Evolutionary conservation across 495 filamentous ascomycete species (phyloP).

Genomic region (Apiosordaria backusii): DNA sequence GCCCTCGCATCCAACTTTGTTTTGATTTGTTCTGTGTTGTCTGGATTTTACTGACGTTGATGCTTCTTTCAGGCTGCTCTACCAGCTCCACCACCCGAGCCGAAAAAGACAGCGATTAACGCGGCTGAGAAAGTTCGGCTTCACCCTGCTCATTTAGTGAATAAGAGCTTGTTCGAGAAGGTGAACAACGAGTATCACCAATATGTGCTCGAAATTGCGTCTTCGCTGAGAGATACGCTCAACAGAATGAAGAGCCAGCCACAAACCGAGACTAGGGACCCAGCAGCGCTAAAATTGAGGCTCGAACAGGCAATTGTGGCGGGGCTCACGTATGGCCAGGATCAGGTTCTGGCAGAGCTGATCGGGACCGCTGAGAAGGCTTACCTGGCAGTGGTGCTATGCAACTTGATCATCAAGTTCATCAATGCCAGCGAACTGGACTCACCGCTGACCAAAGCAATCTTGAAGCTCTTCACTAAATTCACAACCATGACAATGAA

Average conservation of each 20-base stretch:
- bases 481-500: slow-evolving; percentile 53
- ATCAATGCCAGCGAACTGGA: slow-evolving; percentile 59
- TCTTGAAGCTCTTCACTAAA: slow-evolving; percentile 62
- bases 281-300: slow-evolving; percentile 14
- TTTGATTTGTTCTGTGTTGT: not conserved
- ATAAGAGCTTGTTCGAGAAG: slow-evolving; percentile 5
- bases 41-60: not conserved
- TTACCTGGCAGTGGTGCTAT: slow-evolving; percentile 48
- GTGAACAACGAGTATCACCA: slow-evolving; percentile 15
- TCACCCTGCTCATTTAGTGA: slow-evolving; percentile 23
- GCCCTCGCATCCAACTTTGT: no score
- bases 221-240: slow-evolving; percentile 1
- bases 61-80: slow-evolving; percentile 3
- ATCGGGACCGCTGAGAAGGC: slow-evolving; percentile 32
- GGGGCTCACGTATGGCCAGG: slow-evolving; percentile 16
- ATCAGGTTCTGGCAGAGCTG: slow-evolving; percentile 49
- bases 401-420: slow-evolving; percentile 61
- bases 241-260: slow-evolving; percentile 9
- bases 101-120: slow-evolving; percentile 16
- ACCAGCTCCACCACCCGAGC: slow-evolving; percentile 19
- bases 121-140: slow-evolving; percentile 22
- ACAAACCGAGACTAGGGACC: slow-evolving; percentile 13
- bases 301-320: slow-evolving; percentile 21
- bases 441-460: slow-evolving; percentile 57
- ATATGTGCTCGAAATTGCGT: slow-evolving; percentile 16